Evolutionary conservation across 2,329 filamentous ascomycete genomes (phyloP).

Genomic region (Nemania abortiva): DNA sequence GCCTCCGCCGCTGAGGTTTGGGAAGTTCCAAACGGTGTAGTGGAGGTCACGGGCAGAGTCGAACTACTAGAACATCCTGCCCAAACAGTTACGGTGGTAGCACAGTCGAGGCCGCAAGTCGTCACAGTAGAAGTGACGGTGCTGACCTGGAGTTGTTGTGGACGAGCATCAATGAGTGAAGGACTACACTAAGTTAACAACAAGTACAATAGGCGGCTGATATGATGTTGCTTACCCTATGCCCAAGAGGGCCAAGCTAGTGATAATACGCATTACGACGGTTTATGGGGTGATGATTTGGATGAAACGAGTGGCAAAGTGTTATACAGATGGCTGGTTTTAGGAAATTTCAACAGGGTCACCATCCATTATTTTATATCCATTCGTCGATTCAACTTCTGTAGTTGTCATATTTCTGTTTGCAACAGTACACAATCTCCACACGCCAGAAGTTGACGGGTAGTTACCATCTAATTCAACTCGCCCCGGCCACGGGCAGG

Average conservation of each 20-base stretch:
- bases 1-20: slow-evolving; percentile 28
- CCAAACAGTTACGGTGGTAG: slow-evolving; percentile 47
- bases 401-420: slow-evolving; percentile 24
- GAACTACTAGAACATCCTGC: slow-evolving; percentile 43
- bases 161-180: slow-evolving; percentile 40
- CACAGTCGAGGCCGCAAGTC: slow-evolving; percentile 46
- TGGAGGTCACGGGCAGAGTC: slow-evolving; percentile 34
- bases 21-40: slow-evolving; percentile 37
- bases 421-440: slow-evolving; percentile 29
- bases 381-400: background rate
- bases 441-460: background rate
- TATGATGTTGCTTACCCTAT: slow-evolving; percentile 42
- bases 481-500: slow-evolving; percentile 20
- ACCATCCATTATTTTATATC: slow-evolving; percentile 39
- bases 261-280: slow-evolving; percentile 43
- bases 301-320: slow-evolving; percentile 47
- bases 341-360: background rate
- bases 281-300: slow-evolving; percentile 27
- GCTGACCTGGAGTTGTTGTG: slow-evolving; percentile 37
- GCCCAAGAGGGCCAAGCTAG: slow-evolving; percentile 45
- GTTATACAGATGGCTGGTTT: slow-evolving; percentile 29
- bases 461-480: slow-evolving; percentile 17
- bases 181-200: slow-evolving; percentile 44
- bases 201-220: background rate
- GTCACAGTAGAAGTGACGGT: slow-evolving; percentile 47